These are phyloP conservation scores for Trametes gibbosa DNA, from an alignment of 768 basidiomycete species.

Conservation along the genomic window DNA sequence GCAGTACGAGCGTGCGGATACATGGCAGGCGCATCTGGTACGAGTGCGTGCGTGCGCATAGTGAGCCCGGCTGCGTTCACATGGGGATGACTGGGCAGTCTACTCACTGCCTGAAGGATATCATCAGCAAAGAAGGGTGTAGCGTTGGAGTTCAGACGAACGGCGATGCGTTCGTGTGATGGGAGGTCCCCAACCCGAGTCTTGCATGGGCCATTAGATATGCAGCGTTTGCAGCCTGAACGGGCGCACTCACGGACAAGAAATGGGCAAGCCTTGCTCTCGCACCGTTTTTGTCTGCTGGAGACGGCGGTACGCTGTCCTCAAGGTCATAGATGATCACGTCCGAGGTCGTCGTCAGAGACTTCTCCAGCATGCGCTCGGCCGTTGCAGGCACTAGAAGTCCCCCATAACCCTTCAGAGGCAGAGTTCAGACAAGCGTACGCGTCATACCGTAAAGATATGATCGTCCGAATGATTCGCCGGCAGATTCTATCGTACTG, in stretches of 20 bases:
- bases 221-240: background rate
- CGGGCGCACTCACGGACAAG: conserved; percentile 43
- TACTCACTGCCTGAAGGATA: conserved; percentile 54
- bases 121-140: conserved; percentile 70
- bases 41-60: background rate
- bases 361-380: conserved; percentile 80
- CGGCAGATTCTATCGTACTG: background rate
- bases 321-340: conserved; percentile 86
- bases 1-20: conserved; percentile 72
- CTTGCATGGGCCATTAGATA: background rate
- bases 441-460: conserved; percentile 5
- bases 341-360: conserved; percentile 60
- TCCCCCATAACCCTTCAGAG: background rate
- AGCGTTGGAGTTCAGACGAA: conserved; percentile 65
- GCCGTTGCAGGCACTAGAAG: conserved; percentile 72
- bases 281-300: conserved; percentile 56
- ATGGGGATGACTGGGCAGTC: background rate
- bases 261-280: conserved; percentile 54
- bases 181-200: conserved; percentile 32
- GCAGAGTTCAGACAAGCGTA: too few relatives aligned
- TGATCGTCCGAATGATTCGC: background rate
- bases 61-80: too few relatives aligned
- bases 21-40: conserved; percentile 42
- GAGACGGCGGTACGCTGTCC: conserved; percentile 71
- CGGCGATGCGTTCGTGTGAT: conserved; percentile 53